phyloP scores from a whole-genome alignment of 129 eudicot species.

The Lactuca sativa region DNA sequence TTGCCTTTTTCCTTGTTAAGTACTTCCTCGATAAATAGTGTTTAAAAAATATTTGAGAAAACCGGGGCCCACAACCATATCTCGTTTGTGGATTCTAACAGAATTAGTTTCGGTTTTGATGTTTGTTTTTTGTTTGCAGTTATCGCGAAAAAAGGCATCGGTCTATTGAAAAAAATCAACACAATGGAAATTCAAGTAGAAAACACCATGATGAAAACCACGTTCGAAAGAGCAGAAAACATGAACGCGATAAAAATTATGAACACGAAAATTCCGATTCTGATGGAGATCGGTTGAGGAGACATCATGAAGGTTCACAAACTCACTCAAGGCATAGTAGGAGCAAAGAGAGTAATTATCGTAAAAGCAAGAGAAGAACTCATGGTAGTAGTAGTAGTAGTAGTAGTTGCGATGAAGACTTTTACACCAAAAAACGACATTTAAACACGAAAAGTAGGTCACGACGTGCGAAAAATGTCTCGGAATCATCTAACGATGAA shows the following conservation, averaged over 20 bases:
- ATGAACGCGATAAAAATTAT: conserved; percentile 16
- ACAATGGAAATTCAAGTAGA: conserved; percentile 40
- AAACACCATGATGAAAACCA: conserved; percentile 42
- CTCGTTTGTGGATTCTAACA: too few species aligned
- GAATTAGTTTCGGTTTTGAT: neutral
- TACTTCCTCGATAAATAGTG: too few species aligned
- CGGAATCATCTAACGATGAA: conserved; percentile 24
- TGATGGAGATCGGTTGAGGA: conserved; percentile 32
- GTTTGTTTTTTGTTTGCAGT: conserved; percentile 41
- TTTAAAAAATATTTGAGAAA: too few species aligned
- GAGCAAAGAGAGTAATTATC: conserved; percentile 11
- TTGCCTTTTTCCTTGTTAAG: neutral
- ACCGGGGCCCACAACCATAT: too few species aligned
- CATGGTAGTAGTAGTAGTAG: conserved; percentile 19
- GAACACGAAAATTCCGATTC: conserved; percentile 48
- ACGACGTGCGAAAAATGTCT: conserved; percentile 14
- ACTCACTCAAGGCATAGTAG: conserved; percentile 28
- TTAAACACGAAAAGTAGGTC: conserved; percentile 26
- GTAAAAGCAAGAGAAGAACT: conserved; percentile 19
- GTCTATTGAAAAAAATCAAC: conserved; percentile 42
- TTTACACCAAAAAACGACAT: conserved; percentile 17
- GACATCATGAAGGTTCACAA: conserved; percentile 21
- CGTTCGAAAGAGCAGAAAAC: conserved; percentile 31
- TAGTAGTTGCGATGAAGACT: conserved; percentile 38
- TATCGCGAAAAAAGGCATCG: conserved; percentile 50